Base-by-base conservation (phyloP, 306 rosid species). In the Gillenia trifoliata region DNA sequence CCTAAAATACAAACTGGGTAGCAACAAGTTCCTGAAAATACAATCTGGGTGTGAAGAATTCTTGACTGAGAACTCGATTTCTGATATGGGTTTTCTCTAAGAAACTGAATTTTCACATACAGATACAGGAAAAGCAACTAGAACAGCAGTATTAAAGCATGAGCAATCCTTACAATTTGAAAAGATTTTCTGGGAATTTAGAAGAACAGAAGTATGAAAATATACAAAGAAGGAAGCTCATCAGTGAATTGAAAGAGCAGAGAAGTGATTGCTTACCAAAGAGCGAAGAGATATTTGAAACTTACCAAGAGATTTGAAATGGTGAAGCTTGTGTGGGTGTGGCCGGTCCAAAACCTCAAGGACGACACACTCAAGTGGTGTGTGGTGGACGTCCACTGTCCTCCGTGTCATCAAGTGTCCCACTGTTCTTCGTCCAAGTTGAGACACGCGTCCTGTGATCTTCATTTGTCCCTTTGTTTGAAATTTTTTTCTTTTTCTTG, bases 301-400 rank as follows among this genome's bases (percentile, higher is more conserved):
- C 29, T 43, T 3, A 29, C 62, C 31, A 64, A 68, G 28, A 75
- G 86, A 83, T 64, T 64, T 72, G 77, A 60, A 63, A 66, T 77
- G 90, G 85, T 82, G 85, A 71, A 83, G 82, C 77, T 70, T 82
- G 77, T 83, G 87, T 87, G 90, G 64, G 78, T 82, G 85, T 85
- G 90, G 64, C 80, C 68, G n/a, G 49, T 71, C 64, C 79, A 69
- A 75, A 17, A 33, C 64, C 80, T 75, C 77, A 23, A 33, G 71
- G 77, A 84, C 87, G 31, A 57, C 20, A 74, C 75, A 74, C 3
- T 20, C 5, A 28, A 45, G 85, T 74, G 85, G 75, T 60, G 7
- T 25, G 20, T 72, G 43, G 66, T 28, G 12, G 56, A 22, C 10
- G 41, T 65, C 17, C 19, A 17, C 57, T 52, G 38, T 31, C 74